phyloP scores from a whole-genome alignment of 192 early-diverging fungal species.

The Mortierella alpina region DNA sequence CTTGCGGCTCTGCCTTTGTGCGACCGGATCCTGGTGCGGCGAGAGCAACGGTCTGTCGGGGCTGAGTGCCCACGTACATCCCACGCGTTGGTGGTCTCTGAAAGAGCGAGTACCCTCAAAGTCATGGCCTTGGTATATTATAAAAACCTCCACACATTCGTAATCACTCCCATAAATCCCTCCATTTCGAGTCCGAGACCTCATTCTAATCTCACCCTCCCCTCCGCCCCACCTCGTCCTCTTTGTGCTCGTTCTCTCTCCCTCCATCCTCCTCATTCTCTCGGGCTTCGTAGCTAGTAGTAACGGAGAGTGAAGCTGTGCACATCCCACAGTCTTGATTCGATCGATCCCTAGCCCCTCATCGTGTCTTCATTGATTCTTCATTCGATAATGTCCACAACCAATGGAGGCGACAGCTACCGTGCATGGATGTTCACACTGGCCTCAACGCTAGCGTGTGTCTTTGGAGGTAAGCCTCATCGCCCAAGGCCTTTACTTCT shows the following conservation, averaged over 20 bases:
- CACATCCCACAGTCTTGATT: not conserved
- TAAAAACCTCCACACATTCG: too few species aligned
- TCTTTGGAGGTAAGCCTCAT: constrained; percentile 53
- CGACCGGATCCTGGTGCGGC: too few species aligned
- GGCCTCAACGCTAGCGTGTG: constrained; percentile 54
- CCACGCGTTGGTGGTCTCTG: too few species aligned
- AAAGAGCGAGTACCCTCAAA: constrained; percentile 10
- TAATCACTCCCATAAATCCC: too few species aligned
- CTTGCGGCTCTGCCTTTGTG: too few species aligned
- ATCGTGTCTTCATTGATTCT: constrained; percentile 1
- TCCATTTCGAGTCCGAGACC: not conserved
- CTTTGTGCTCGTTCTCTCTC: not conserved
- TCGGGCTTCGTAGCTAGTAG: not conserved
- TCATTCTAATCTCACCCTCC: not conserved
- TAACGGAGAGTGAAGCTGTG: too few species aligned
- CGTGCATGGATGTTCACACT: constrained; percentile 55
- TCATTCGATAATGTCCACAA: not conserved
- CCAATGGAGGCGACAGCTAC: constrained; percentile 18
- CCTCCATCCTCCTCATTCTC: not conserved
- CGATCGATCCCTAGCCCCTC: not conserved
- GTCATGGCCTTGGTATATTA: not conserved
- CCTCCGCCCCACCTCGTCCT: not conserved
- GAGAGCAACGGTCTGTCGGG: too few species aligned
- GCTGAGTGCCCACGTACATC: too few species aligned
- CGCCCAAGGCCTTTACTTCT: not conserved